phyloP scores from a whole-genome alignment of 768 basidiomycete genomes.

The Mycena alexandri region DNA sequence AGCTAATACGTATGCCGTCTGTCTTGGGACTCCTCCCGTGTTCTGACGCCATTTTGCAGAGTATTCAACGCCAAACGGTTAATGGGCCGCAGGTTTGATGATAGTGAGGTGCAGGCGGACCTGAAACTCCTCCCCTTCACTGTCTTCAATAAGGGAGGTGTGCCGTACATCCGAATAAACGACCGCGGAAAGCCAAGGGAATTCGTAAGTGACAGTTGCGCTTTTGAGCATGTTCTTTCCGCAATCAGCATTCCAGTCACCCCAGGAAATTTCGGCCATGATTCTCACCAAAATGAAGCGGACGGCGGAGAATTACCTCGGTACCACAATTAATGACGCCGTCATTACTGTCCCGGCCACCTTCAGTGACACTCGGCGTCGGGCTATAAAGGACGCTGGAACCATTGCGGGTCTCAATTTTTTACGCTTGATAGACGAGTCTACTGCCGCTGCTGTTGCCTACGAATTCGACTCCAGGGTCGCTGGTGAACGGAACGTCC shows the following conservation, averaged over 20 bases:
- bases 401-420: constrained; percentile 1
- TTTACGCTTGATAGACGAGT: background rate
- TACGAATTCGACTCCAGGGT: background rate
- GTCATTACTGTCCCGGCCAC: constrained; percentile 6
- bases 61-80: constrained; percentile 1
- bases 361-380: constrained; percentile 7
- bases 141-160: constrained; percentile 5
- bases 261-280: constrained; percentile 5
- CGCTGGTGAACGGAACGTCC: background rate
- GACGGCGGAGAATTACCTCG: background rate
- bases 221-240: background rate
- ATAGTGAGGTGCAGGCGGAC: background rate
- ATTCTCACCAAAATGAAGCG: constrained; percentile 4
- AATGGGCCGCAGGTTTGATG: constrained; percentile 1
- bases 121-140: constrained; percentile 12
- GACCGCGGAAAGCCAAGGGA: constrained; percentile 3
- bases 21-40: background rate
- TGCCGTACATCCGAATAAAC: background rate
- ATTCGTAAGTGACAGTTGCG: constrained; percentile 4
- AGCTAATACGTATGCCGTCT: background rate
- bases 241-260: background rate
- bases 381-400: constrained; percentile 15
- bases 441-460: background rate
- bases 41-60: background rate
- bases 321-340: constrained; percentile 1